Conservation (phyloP, 306 rosid species). For the Cucurbita moschata region DNA sequence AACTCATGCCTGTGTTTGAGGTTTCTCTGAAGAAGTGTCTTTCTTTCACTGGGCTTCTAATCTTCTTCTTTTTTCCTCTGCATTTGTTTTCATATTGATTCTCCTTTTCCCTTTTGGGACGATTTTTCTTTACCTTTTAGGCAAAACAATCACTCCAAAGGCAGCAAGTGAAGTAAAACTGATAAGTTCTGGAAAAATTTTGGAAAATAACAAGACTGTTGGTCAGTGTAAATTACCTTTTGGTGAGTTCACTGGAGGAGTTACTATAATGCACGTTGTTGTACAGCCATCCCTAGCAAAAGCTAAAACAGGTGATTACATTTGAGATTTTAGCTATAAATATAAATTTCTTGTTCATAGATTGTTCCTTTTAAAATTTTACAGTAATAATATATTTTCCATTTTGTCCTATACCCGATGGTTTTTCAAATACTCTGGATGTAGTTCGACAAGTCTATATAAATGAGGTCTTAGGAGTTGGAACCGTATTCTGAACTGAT, state of each 20-base stretch:
- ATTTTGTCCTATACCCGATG: neutral
- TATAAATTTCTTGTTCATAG: neutral
- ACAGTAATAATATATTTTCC: neutral
- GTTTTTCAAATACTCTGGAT: neutral
- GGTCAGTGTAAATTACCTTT: conserved; percentile 86
- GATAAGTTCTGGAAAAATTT: conserved; percentile 78
- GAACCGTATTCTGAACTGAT: neutral
- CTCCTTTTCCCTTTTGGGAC: conserved; percentile 5
- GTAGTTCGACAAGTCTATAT: neutral
- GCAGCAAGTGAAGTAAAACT: conserved; percentile 88
- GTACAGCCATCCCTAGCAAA: conserved; percentile 65
- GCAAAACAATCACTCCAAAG: conserved; percentile 76
- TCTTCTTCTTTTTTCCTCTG: neutral
- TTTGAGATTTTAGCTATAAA: conserved; percentile 5
- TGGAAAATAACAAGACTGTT: conserved; percentile 94
- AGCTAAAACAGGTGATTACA: conserved; percentile 57
- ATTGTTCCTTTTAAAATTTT: neutral
- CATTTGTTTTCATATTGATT: too few relatives aligned
- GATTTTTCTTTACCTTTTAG: conserved; percentile 18
- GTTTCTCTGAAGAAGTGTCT: neutral
- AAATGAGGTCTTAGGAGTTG: neutral
- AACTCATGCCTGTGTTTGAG: neutral
- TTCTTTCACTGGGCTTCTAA: neutral
- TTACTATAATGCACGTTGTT: conserved; percentile 55
- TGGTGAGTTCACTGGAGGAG: conserved; percentile 57